Base-by-base conservation (phyloP, 257 asterid genomes). In the Scutellaria galericulata region DNA sequence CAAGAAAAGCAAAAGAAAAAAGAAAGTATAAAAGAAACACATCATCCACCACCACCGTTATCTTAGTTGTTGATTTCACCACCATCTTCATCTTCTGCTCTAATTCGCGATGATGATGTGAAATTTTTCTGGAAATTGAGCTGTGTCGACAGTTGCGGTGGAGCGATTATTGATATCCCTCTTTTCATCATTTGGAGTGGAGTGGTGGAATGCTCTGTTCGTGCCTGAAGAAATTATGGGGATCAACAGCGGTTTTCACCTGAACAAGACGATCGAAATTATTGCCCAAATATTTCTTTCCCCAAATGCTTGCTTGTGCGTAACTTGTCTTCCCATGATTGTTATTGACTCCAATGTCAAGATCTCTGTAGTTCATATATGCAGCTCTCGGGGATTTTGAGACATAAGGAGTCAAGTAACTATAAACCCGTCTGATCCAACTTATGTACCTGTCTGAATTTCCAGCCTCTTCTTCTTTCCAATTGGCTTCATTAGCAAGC, bases 231-330 rank as follows among this genome's bases (percentile, higher is more conserved):
- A 67, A 67, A 8, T 50, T 67, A 1, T 11, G 13, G 4, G 72
- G 61, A 51, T 67, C 61, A 3, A 67, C 37, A 31, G 3, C 1
- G 2, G 77, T 53, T 42, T 63, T 64, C 6, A 63, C 6, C 14
- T n/a, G 42, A 18, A 61, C 70, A 6, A 72, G 48, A 4, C 69
- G 58, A 37, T 60, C 27, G 22, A 61, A 60, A 72, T 72, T 72
- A 14, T 60, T 39, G 13, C 48, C 39, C 52, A 65, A 74, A 66
- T 66, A 74, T 47, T 27, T 65, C 2, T 27, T 7, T 0, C 79
- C 79, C 75, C 79, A 75, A 24, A 58, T 5, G 11, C 79, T 75
- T 1, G 79, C 79, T 12, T 68, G 58, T 14, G 9, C 71, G 0
- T 51, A 73, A 7, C 77, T 62, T 7, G 64, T 73, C 1, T 39